Evolutionary conservation across 495 filamentous ascomycete genomes (phyloP).

Genomic region (Aspergillus cristatus): DNA sequence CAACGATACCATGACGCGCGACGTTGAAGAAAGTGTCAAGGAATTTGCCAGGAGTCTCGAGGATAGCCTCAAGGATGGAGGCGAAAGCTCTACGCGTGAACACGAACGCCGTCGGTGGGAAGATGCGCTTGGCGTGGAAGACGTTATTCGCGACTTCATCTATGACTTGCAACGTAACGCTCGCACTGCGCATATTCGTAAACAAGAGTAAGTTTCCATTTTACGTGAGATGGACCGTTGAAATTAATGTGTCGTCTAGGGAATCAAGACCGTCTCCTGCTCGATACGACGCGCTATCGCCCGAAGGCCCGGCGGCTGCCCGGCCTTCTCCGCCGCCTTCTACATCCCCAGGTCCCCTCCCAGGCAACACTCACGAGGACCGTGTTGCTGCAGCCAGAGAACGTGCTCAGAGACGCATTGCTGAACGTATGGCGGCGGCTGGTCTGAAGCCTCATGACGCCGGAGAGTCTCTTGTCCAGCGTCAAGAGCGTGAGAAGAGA

Average conservation of each 20-base stretch:
- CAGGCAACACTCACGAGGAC: conserved; percentile 82
- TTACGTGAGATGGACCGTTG: too few species aligned
- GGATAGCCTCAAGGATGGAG: conserved; percentile 74
- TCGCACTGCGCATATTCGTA: conserved; percentile 61
- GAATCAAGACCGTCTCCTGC: conserved; percentile 17
- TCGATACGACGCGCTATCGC: conserved; percentile 15
- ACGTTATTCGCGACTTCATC: conserved; percentile 94
- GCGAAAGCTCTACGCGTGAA: conserved; percentile 59
- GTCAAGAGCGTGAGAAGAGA: conserved; percentile 77
- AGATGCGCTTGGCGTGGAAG: conserved; percentile 91
- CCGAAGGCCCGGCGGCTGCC: conserved; percentile 19
- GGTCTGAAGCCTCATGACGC: conserved; percentile 73
- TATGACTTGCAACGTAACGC: conserved; percentile 86
- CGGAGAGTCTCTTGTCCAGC: conserved; percentile 71
- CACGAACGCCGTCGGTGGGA: conserved; percentile 95
- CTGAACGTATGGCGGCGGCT: conserved; percentile 89
- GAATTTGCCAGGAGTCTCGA: conserved; percentile 80
- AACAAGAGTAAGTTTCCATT: conserved; percentile 55
- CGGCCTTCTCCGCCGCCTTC: conserved; percentile 34
- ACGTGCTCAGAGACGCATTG: conserved; percentile 94
- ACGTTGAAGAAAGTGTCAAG: conserved; percentile 94
- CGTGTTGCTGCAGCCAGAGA: conserved; percentile 93
- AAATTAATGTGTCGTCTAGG: too few species aligned
- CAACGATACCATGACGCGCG: conserved; percentile 90
- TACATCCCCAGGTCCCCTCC: conserved; percentile 33